phyloP scores from a whole-genome alignment of 1,284 basidiomycete species.

The Anthracocystis panici-leucophaei region DNA sequence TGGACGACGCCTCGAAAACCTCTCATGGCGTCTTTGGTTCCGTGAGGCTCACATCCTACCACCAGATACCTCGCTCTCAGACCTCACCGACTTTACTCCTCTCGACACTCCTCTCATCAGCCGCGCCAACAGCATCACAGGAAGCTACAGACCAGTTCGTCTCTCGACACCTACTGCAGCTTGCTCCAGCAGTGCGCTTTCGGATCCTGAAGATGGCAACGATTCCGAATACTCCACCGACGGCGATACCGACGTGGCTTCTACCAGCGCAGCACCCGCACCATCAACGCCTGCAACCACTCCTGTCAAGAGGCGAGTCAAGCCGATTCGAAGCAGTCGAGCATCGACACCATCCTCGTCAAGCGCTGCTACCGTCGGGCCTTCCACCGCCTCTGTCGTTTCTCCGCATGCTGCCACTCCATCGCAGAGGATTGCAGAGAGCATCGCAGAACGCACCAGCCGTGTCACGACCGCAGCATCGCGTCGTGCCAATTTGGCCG shows the following conservation, averaged over 20 bases:
- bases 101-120: slow-evolving; percentile 55
- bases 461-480: slow-evolving; percentile 32
- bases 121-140: slow-evolving; percentile 53
- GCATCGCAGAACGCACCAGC: slow-evolving; percentile 35
- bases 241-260: slow-evolving; percentile 19
- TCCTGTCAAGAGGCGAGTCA: slow-evolving; percentile 39
- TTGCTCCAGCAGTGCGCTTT: slow-evolving; percentile 34
- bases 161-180: slow-evolving; percentile 13
- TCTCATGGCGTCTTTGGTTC: slow-evolving; percentile 86
- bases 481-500: slow-evolving; percentile 28
- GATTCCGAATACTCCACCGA: slow-evolving; percentile 45
- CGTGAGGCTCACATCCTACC: slow-evolving; percentile 72
- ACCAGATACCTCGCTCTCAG: slow-evolving; percentile 56
- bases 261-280: slow-evolving; percentile 15
- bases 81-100: slow-evolving; percentile 56
- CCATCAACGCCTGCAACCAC: slow-evolving; percentile 20
- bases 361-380: slow-evolving; percentile 9
- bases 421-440: slow-evolving; percentile 25
- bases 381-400: slow-evolving; percentile 11
- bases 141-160: slow-evolving; percentile 43
- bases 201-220: slow-evolving; percentile 53
- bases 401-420: slow-evolving; percentile 10
- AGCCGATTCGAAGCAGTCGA: slow-evolving; percentile 10
- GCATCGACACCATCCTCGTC: slow-evolving; percentile 24
- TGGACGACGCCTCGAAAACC: slow-evolving; percentile 82